Conservation (phyloP, 805 yeast genomes). For the Blastobotrys mokoenaii region DNA sequence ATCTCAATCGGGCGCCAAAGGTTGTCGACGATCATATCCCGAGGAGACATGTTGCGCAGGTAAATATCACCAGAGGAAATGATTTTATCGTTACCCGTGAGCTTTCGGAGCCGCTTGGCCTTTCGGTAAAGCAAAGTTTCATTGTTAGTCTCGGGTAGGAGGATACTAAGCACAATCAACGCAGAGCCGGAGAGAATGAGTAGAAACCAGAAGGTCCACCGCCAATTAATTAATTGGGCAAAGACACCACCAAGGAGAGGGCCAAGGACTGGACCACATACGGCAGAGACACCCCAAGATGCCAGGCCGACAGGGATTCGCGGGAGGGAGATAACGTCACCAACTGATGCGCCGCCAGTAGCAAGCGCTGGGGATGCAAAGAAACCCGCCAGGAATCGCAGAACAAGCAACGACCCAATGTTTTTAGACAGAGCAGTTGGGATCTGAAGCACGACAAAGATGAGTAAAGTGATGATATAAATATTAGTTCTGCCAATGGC, state of each 20-base stretch:
- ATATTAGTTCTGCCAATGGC: conserved; percentile 44
- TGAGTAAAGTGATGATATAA: conserved; percentile 39
- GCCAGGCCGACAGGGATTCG: conserved; percentile 41
- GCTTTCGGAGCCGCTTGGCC: conserved; percentile 39
- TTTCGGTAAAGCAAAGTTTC: conserved; percentile 40
- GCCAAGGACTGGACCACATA: conserved; percentile 46
- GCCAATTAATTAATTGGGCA: conserved; percentile 41
- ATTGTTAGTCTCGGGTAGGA: conserved; percentile 45
- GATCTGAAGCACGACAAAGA: conserved; percentile 44
- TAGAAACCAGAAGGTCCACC: conserved; percentile 47
- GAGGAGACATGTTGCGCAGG: conserved; percentile 5
- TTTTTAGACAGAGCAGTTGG: conserved; percentile 44
- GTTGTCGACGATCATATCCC: neutral
- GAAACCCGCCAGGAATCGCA: conserved; percentile 65
- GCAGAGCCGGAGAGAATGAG: conserved; percentile 42
- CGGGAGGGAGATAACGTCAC: conserved; percentile 38
- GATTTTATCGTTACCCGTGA: conserved; percentile 36
- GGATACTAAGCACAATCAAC: conserved; percentile 29
- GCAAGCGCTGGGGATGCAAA: conserved; percentile 79
- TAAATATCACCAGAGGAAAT: conserved; percentile 37
- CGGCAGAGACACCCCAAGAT: conserved; percentile 45
- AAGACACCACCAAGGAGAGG: conserved; percentile 49
- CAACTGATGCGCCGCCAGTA: conserved; percentile 60
- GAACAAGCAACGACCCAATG: conserved; percentile 40
- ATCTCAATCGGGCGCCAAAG: conserved; percentile 35